These are phyloP conservation scores for Aspergillus carlsbadensis DNA, from an alignment of 495 filamentous ascomycete species.

Conservation along the genomic window DNA sequence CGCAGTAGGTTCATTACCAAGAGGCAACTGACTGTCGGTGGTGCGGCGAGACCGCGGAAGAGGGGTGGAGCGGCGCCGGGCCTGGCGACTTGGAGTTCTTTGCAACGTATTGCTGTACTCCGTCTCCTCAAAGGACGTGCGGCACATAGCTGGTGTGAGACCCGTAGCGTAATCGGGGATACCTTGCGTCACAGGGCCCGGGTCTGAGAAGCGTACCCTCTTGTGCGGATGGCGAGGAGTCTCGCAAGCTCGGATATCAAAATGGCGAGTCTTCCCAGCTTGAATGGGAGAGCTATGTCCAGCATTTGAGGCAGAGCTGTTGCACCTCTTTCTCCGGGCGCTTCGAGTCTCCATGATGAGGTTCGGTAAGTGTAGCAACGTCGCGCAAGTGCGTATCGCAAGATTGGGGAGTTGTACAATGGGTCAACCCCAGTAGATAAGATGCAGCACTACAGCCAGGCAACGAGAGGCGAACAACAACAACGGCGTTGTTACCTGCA, in stretches of 20 bases:
- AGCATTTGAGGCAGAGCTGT: constrained; percentile 24
- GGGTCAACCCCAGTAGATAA: constrained; percentile 1
- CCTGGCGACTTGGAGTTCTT: constrained; percentile 43
- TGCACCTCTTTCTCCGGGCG: constrained; percentile 30
- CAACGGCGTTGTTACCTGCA: constrained; percentile 4
- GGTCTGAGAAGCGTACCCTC: constrained; percentile 71
- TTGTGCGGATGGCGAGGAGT: constrained; percentile 51
- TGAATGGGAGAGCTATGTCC: constrained; percentile 22
- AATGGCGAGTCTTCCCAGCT: not conserved
- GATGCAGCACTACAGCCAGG: constrained; percentile 1
- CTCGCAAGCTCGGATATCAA: not conserved
- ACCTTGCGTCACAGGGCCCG: constrained; percentile 49
- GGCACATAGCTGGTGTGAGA: constrained; percentile 64
- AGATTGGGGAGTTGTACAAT: constrained; percentile 3
- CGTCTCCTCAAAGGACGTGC: constrained; percentile 48
- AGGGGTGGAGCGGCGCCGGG: constrained; percentile 37
- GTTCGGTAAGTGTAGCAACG: not conserved
- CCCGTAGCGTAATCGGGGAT: constrained; percentile 51
- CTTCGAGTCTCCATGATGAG: constrained; percentile 32
- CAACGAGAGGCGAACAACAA: constrained; percentile 6
- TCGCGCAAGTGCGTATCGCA: not conserved
- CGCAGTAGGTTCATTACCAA: constrained; percentile 31
- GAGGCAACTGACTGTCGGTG: constrained; percentile 29
- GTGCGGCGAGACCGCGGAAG: constrained; percentile 22
- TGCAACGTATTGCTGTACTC: constrained; percentile 14